Conservation (phyloP, 345 rosid species). For the Salix caprea region DNA sequence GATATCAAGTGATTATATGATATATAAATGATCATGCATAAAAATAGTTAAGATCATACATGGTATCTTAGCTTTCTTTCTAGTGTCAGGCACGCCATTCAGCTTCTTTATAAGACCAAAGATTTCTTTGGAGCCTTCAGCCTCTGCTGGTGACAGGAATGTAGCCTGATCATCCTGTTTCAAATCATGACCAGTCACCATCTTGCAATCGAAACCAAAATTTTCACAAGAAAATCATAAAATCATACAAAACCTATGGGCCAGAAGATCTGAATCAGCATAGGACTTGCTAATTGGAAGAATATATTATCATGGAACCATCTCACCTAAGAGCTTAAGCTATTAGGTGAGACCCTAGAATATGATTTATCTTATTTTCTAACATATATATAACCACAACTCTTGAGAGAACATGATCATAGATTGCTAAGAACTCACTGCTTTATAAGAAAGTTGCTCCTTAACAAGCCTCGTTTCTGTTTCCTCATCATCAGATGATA, state of each 20-base stretch:
- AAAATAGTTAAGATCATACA: conserved; percentile 39
- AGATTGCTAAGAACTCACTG: conserved; percentile 48
- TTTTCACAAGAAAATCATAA: background rate
- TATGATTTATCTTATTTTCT: too few relatives aligned
- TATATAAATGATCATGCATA: too few relatives aligned
- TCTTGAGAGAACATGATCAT: background rate
- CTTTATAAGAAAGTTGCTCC: conserved; percentile 45
- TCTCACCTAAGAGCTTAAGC: too few relatives aligned
- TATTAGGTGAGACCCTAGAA: too few relatives aligned
- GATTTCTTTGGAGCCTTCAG: conserved; percentile 53
- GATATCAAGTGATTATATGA: background rate
- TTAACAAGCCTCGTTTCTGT: conserved; percentile 45
- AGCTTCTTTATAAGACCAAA: conserved; percentile 71
- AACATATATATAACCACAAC: background rate
- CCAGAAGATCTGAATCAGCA: background rate
- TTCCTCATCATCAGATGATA: conserved; percentile 92
- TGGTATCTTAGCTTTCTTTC: conserved; percentile 55
- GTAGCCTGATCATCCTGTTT: conserved; percentile 54
- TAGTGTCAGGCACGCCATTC: conserved; percentile 50
- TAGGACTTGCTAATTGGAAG: background rate
- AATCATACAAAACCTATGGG: background rate
- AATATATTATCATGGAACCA: too few relatives aligned
- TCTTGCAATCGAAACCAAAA: background rate
- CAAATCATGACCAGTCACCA: conserved; percentile 11
- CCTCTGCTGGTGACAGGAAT: conserved; percentile 49